These are phyloP conservation scores for Monosporascus sp. DNA, from an alignment of 2,329 filamentous ascomycete species.

Conservation along the genomic window DNA sequence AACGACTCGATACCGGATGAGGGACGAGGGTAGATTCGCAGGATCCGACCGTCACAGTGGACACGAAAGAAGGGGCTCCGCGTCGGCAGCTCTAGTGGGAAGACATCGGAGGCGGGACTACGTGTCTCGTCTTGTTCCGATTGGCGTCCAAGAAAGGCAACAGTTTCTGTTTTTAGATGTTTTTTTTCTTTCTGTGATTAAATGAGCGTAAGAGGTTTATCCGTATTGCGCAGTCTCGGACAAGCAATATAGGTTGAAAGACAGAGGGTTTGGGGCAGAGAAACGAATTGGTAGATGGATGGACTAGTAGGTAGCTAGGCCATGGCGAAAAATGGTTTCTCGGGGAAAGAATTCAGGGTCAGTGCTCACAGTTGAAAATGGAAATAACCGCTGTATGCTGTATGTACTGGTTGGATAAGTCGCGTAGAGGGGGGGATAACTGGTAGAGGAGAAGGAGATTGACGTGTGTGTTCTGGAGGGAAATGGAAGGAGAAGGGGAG, in stretches of 20 bases:
- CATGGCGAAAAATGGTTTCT: not conserved
- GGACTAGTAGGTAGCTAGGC: not conserved
- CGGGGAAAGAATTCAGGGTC: not conserved
- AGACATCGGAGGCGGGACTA: not conserved
- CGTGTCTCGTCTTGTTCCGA: not conserved
- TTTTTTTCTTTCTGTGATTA: not conserved
- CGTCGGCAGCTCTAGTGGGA: not conserved
- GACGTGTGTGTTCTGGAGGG: not conserved
- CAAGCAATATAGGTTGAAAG: not conserved
- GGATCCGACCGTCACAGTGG: constrained; percentile 22
- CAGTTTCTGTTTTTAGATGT: not conserved
- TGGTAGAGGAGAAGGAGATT: not conserved
- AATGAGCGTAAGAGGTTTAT: not conserved
- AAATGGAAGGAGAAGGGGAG: not conserved
- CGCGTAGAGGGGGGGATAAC: not conserved
- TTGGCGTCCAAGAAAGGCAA: not conserved
- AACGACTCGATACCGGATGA: constrained; percentile 13
- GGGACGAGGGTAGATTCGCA: constrained; percentile 14
- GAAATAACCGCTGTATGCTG: not conserved
- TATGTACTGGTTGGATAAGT: not conserved
- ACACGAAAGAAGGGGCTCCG: constrained; percentile 16
- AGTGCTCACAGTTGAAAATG: not conserved
- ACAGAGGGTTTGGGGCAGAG: not conserved
- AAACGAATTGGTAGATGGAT: not conserved
- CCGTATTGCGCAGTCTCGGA: not conserved